Evolutionary conservation across 768 basidiomycete genomes (phyloP).

Genomic region (Suillus lakei): DNA sequence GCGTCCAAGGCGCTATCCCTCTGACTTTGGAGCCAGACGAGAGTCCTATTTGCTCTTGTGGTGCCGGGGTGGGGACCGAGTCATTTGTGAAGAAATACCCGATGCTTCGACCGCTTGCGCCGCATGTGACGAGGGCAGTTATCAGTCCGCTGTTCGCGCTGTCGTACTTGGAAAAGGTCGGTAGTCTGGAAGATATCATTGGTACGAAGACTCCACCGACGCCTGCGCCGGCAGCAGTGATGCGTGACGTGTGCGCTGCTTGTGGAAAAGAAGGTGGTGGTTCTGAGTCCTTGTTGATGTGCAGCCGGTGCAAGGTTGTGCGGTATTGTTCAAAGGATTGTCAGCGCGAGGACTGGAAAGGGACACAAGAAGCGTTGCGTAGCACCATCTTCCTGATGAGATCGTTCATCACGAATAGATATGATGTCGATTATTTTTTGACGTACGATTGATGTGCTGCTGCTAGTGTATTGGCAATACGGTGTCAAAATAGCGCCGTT

Average conservation of each 20-base stretch:
- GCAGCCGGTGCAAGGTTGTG: constrained; percentile 41
- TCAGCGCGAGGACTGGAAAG: constrained; percentile 53
- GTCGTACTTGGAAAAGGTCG: constrained; percentile 50
- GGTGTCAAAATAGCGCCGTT: too few species aligned
- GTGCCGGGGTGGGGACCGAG: constrained; percentile 50
- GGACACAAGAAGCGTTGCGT: constrained; percentile 44
- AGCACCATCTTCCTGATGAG: background rate
- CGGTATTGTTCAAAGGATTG: constrained; percentile 50
- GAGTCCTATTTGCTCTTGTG: constrained; percentile 57
- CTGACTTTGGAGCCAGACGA: constrained; percentile 41
- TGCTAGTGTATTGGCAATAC: background rate
- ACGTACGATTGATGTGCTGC: too few species aligned
- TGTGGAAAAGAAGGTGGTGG: constrained; percentile 23
- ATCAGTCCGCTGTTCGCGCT: constrained; percentile 58
- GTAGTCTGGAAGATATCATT: constrained; percentile 2
- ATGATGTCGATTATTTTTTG: background rate
- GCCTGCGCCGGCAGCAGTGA: background rate
- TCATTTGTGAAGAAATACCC: constrained; percentile 43
- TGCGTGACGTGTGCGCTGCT: constrained; percentile 16
- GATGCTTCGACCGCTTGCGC: constrained; percentile 36
- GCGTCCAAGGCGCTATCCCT: constrained; percentile 39
- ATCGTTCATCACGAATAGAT: too few species aligned
- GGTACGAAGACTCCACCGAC: background rate
- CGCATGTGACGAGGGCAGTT: constrained; percentile 53
- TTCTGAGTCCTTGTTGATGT: constrained; percentile 31